Evolutionary conservation across 2,329 filamentous ascomycete genomes (phyloP), one percentile per base, ranked within the genome.

Genomic region (Cadophora sp.): DNA sequence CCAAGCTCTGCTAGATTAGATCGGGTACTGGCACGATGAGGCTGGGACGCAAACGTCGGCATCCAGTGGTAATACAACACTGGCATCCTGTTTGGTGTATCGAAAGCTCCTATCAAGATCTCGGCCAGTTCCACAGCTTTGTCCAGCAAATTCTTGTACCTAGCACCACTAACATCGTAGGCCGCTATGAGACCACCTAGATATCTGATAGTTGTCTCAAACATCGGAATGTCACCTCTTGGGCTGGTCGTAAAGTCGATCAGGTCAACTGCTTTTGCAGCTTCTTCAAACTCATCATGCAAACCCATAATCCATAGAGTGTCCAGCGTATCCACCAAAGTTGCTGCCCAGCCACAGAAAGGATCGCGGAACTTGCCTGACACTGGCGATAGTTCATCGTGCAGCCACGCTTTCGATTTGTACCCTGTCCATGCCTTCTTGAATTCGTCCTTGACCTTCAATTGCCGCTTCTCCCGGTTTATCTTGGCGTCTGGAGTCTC

Each of bases 51-150:
- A 74, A 83, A 88, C 19, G 85, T 80, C 72, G 91, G 92, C 74
- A 87, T 86, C 92, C 92, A 97, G 70, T 85, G 82, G 80, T 95
- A 97, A 79, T 90, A 94, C 5, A 93, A 85, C 6, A 93, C 81
- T 2, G 95, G 94, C 92, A 98, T 97, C 73, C 93, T 89, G 79
- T 98, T 97, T 0, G 94, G 94, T 0, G 95, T 97, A 79, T 93
- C 91, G 74, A 93, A 93, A 1, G 89, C 87, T 64, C 88, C 88
- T 79, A 92, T 91, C 46, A 93, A 78, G 67, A 93, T 85, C 70
- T 93, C 90, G 5, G 86, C 91, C 40, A 93, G 82, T 77, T 93
- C 89, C 46, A 89, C 82, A n/a, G 91, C 90, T 77, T 93, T 93
- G 60, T 88, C 84, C 40, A 93, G 81, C 24, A 93, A 83, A 27